Base-by-base conservation (phyloP, 257 asterid species). In the Solanum verrucosum region DNA sequence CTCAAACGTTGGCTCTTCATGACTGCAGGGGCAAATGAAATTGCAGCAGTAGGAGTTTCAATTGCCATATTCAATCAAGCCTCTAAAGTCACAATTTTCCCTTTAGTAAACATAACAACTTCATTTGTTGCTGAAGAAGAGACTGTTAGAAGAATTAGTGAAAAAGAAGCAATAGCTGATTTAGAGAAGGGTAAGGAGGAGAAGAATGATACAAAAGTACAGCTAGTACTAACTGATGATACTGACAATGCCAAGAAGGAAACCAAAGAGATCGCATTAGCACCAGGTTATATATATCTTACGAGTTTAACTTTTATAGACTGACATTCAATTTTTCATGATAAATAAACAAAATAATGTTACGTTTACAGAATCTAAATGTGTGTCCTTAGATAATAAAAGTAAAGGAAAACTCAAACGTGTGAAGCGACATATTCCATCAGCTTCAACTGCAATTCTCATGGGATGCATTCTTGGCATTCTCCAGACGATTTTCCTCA, bases 61-160 rank as follows among this genome's bases (percentile, higher is more conserved):
- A 95, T 97, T 13, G 98, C 99, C 18, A 91, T 95, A 10, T 92
- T 97, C 88, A 97, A 97, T 52, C 99, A 97, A 89, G 98, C 93
- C 40, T 95, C 98, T 11, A 97, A 94, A 86, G 96, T 97, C 3
- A 94, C 98, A 9, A 96, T 97, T 87, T 95, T 94, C 89, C 99
- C 98, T n/a, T 94, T 97, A 74, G 99, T 95, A 23, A 97, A 98
- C 83, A 93, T 97, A 85, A 97, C 98, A 3, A 97, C 99, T 59
- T 97, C 99, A 13, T 97, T 95, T 71, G 98, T 97, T 25, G 99
- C 99, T 2, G 98, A 97, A 92, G 99, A 97, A 87, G 96, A 96
- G 87, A 93, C 98, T 0, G 87, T 90, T 27, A 93, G 89, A 27
- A 92, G 91, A 87, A 77, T 94, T 23, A 88, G 75, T 5, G 89